Evolutionary conservation across 306 rosid species (phyloP).

Genomic region (Senna tora): DNA sequence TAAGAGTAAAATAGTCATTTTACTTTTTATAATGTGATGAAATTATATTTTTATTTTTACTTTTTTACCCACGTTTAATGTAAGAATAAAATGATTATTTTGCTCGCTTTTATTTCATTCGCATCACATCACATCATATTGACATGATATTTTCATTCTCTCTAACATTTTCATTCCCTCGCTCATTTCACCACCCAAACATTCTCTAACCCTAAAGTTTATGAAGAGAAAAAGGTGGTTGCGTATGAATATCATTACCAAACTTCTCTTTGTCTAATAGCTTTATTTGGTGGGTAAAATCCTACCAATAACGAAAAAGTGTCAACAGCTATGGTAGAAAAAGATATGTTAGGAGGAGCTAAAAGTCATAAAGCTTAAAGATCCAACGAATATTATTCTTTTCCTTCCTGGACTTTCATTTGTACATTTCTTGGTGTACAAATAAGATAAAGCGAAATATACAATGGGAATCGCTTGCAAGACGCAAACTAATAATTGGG

Average conservation of each 20-base stretch:
- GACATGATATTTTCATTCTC: too few relatives aligned
- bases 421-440: slow-evolving; percentile 44
- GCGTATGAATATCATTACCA: slow-evolving; percentile 11
- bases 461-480: slow-evolving; percentile 51
- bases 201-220: too few relatives aligned
- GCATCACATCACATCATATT: too few relatives aligned
- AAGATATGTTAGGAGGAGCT: background rate
- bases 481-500: slow-evolving; percentile 48
- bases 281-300: slow-evolving; percentile 14
- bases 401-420: slow-evolving; percentile 32
- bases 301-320: slow-evolving; percentile 29
- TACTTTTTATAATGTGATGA: too few relatives aligned
- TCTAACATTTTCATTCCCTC: too few relatives aligned
- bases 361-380: slow-evolving; percentile 46
- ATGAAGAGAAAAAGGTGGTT: background rate
- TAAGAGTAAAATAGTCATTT: too few relatives aligned
- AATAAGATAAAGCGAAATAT: slow-evolving; percentile 41
- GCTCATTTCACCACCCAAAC: too few relatives aligned
- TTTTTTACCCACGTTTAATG: too few relatives aligned
- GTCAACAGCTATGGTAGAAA: slow-evolving; percentile 29
- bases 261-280: slow-evolving; percentile 2
- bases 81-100: too few relatives aligned
- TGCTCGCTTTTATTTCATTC: too few relatives aligned
- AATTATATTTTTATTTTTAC: too few relatives aligned
- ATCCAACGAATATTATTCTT: slow-evolving; percentile 46